phyloP scores from a whole-genome alignment of 106 monocot genomes.

The Dioscorea alata region DNA sequence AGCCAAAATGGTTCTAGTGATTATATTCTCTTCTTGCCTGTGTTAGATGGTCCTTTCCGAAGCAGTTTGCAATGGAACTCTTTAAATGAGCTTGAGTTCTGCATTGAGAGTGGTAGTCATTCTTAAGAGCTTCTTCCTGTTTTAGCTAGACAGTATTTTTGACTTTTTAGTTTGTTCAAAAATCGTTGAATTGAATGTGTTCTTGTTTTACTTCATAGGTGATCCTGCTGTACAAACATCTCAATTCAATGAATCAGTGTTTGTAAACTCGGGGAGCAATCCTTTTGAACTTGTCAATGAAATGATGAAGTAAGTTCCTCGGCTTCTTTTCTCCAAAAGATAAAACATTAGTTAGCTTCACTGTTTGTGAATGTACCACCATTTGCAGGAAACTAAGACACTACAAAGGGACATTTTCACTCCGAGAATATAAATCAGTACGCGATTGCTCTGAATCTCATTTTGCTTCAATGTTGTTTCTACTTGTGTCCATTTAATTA shows the following conservation, averaged over 20 bases:
- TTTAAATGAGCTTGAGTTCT: conserved; percentile 42
- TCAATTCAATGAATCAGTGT: conserved; percentile 28
- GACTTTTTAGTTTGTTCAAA: neutral
- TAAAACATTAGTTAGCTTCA: no score
- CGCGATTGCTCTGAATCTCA: no score
- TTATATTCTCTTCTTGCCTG: conserved; percentile 35
- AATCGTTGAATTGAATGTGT: no score
- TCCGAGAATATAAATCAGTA: no score
- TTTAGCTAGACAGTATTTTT: neutral
- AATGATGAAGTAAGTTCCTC: conserved; percentile 26
- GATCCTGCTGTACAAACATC: conserved; percentile 28
- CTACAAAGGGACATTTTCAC: no score
- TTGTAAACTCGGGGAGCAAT: conserved; percentile 31
- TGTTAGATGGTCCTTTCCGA: conserved; percentile 36
- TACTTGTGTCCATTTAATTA: no score
- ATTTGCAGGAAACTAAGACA: conserved; percentile 21
- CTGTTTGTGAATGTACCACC: neutral
- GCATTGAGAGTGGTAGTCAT: conserved; percentile 43
- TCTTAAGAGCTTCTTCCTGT: conserved; percentile 7
- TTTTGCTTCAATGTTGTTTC: no score
- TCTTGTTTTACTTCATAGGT: conserved; percentile 6
- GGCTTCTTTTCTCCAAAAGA: neutral
- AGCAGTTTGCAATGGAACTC: conserved; percentile 51
- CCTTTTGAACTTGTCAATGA: conserved; percentile 44
- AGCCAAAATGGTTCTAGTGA: neutral